Percentiles rank a stretch among this genome's conserved stretches.
These are phyloP conservation scores for Adansonia grandidieri DNA, from an alignment of 441 rosid species.

Conservation along the genomic window DNA sequence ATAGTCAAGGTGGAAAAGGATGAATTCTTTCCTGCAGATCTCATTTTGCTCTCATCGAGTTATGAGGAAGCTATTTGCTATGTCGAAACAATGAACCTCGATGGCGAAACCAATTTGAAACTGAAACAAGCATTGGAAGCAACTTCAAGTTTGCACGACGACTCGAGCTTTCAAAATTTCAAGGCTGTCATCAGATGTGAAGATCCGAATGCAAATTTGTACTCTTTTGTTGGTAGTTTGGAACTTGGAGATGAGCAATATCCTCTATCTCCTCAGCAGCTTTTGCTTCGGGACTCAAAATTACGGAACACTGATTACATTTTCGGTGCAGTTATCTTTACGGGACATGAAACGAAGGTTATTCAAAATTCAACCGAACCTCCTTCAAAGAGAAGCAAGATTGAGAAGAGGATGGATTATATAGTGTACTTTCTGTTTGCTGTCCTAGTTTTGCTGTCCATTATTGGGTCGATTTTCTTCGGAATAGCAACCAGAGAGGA, in stretches of 20 bases:
- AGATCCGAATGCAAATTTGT: conserved; percentile 92
- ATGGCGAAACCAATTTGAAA: conserved; percentile 95
- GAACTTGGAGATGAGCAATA: conserved; percentile 58
- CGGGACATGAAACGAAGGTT: conserved; percentile 90
- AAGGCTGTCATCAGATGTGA: conserved; percentile 80
- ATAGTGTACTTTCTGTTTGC: conserved; percentile 75
- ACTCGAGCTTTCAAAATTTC: conserved; percentile 57
- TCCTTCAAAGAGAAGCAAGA: conserved; percentile 93
- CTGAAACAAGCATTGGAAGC: conserved; percentile 74
- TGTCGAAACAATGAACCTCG: conserved; percentile 94
- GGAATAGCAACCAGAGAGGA: conserved; percentile 73
- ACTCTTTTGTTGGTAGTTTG: conserved; percentile 82
- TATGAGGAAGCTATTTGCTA: conserved; percentile 91
- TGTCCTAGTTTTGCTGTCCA: conserved; percentile 60
- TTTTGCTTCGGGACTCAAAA: conserved; percentile 89
- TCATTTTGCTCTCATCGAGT: conserved; percentile 83
- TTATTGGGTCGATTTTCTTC: conserved; percentile 72
- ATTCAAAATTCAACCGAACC: conserved; percentile 88
- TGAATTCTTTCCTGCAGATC: conserved; percentile 92
- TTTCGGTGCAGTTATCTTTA: conserved; percentile 86
- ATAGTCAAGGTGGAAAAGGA: conserved; percentile 84
- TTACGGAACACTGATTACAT: conserved; percentile 88
- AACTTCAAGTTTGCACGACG: conserved; percentile 64
- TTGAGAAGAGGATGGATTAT: conserved; percentile 86
- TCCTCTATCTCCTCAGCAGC: conserved; percentile 89